These are phyloP conservation scores for Neopestalotiopsis sp. DNA, from an alignment of 2,329 filamentous ascomycete genomes.

Conservation along the genomic window DNA sequence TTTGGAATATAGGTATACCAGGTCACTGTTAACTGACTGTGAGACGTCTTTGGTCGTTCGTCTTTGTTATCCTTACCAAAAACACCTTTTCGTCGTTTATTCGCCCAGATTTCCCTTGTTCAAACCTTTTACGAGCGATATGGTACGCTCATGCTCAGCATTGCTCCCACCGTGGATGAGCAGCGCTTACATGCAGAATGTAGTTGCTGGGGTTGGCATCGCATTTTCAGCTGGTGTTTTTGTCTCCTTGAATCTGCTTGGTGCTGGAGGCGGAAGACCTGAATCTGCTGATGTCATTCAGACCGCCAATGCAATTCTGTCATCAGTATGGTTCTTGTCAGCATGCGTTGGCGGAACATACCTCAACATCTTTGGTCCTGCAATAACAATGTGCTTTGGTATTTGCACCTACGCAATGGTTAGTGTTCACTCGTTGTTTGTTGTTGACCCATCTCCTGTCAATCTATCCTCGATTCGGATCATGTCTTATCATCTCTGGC, in stretches of 20 bases:
- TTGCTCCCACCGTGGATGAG: not conserved
- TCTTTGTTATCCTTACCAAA: not conserved
- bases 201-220: conserved; percentile 5
- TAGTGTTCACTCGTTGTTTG: conserved; percentile 21
- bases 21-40: too few relatives aligned
- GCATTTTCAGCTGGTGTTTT: conserved; percentile 14
- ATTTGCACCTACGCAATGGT: conserved; percentile 25
- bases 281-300: conserved; percentile 31
- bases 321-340: conserved; percentile 33
- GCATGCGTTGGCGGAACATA: conserved; percentile 33
- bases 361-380: conserved; percentile 32
- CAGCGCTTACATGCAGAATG: conserved; percentile 1
- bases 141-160: not conserved
- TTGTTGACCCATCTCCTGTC: not conserved
- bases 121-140: not conserved
- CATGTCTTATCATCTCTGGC: too few relatives aligned
- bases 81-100: not conserved
- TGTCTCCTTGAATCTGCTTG: conserved; percentile 23
- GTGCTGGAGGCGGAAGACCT: conserved; percentile 32
- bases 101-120: not conserved
- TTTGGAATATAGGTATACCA: too few relatives aligned
- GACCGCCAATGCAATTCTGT: conserved; percentile 31
- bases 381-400: conserved; percentile 26
- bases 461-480: not conserved
- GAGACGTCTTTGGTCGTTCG: not conserved